Conservation (phyloP, 2,329 filamentous ascomycete species). For the Cladosporium sp. region DNA sequence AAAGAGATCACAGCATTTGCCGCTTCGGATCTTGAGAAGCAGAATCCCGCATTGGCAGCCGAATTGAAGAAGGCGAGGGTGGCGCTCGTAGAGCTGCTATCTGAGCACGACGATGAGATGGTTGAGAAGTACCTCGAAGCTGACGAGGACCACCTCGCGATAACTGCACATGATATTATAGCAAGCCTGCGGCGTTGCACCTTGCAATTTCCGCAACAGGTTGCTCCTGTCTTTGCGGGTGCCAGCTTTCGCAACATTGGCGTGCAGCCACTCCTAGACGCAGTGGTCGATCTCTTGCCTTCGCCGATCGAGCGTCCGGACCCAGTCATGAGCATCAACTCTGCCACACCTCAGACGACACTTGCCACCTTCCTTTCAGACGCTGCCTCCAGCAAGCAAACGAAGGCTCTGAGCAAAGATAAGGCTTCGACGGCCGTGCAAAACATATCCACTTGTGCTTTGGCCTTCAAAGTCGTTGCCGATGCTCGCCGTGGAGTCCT, state of each 20-base stretch:
- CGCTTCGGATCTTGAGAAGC: slow-evolving; percentile 47
- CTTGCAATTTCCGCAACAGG: slow-evolving; percentile 58
- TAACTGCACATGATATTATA: slow-evolving; percentile 61
- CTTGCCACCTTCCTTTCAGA: background rate
- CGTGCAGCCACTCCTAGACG: slow-evolving; percentile 84
- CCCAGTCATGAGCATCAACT: slow-evolving; percentile 52
- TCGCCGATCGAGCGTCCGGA: slow-evolving; percentile 75
- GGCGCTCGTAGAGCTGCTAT: slow-evolving; percentile 74
- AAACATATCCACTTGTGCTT: slow-evolving; percentile 62
- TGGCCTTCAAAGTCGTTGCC: slow-evolving; percentile 90
- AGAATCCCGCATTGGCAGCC: slow-evolving; percentile 46
- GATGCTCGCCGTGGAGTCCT: slow-evolving; percentile 80
- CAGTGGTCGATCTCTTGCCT: slow-evolving; percentile 79
- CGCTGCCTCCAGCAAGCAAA: slow-evolving; percentile 30
- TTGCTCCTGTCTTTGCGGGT: slow-evolving; percentile 83
- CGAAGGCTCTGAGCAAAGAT: slow-evolving; percentile 36
- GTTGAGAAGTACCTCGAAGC: slow-evolving; percentile 77
- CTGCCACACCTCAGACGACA: background rate
- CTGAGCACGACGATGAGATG: slow-evolving; percentile 80
- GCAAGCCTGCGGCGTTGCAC: slow-evolving; percentile 69
- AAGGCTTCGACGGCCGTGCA: slow-evolving; percentile 37
- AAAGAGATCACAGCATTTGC: slow-evolving; percentile 47
- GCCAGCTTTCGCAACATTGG: slow-evolving; percentile 93
- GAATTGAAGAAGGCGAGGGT: slow-evolving; percentile 72
- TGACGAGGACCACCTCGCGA: slow-evolving; percentile 63